These are phyloP conservation scores for Amanita polypyramis DNA, from an alignment of 768 basidiomycete genomes.

Conservation along the genomic window DNA sequence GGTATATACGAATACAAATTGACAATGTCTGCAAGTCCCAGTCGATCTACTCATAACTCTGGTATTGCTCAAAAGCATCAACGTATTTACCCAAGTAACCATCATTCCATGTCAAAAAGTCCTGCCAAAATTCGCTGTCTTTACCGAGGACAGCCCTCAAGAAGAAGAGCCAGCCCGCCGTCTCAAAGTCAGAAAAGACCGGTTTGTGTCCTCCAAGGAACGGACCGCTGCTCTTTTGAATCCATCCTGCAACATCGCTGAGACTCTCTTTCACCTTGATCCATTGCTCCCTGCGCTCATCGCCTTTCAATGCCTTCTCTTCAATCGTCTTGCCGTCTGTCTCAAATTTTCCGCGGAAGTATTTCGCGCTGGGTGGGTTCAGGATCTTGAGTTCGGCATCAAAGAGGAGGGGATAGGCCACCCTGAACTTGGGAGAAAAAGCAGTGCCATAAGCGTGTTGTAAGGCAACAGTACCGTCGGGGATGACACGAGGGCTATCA, in stretches of 20 bases:
- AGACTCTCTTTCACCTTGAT: conserved; percentile 22
- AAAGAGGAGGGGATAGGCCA: too few species aligned
- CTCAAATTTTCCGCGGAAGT: conserved; percentile 23
- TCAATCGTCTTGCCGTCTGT: conserved; percentile 25
- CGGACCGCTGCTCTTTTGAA: too few species aligned
- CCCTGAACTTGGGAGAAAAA: not conserved
- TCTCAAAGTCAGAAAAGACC: not conserved
- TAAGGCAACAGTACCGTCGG: conserved; percentile 12
- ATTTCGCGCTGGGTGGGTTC: conserved; percentile 19
- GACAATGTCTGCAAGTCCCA: too few species aligned
- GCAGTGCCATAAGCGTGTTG: conserved; percentile 6
- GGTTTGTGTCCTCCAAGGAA: too few species aligned
- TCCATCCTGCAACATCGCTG: conserved; percentile 18
- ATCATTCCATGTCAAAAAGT: too few species aligned
- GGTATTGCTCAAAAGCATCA: too few species aligned
- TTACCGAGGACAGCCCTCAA: too few species aligned
- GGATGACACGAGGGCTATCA: conserved; percentile 17
- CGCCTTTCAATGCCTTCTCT: conserved; percentile 21
- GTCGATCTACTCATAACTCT: too few species aligned
- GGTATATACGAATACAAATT: too few species aligned
- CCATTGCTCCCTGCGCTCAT: conserved; percentile 26
- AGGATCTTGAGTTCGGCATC: conserved; percentile 9
- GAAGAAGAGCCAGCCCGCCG: not conserved
- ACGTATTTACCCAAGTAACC: too few species aligned
- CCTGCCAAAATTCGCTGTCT: too few species aligned